Evolutionary conservation across 2,329 filamentous ascomycete species (phyloP).

Genomic region (Fonsecaea erecta): DNA sequence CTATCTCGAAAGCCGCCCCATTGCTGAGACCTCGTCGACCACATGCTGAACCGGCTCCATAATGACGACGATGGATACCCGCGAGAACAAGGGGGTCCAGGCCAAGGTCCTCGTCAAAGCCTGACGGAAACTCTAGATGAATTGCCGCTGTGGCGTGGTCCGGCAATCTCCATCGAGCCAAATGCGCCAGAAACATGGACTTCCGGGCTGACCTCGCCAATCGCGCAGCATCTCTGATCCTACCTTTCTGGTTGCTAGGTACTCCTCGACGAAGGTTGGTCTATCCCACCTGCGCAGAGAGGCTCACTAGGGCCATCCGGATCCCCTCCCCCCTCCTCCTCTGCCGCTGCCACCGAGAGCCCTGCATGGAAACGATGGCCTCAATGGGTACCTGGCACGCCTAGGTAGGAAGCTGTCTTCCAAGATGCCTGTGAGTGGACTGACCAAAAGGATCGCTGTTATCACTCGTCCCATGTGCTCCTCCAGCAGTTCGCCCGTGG

Average conservation of each 20-base stretch:
- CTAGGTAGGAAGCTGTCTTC: neutral
- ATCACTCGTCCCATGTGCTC: neutral
- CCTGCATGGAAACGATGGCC: constrained; percentile 1
- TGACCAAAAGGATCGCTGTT: neutral
- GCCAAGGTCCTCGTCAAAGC: neutral
- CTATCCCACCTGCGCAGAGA: neutral
- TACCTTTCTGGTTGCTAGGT: neutral
- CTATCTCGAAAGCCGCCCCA: constrained; percentile 7
- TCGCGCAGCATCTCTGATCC: neutral
- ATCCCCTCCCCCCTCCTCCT: neutral
- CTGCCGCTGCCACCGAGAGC: neutral
- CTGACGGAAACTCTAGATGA: constrained; percentile 1
- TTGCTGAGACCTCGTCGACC: constrained; percentile 8
- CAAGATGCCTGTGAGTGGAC: constrained; percentile 1
- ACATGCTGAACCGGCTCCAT: neutral
- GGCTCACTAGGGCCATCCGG: neutral
- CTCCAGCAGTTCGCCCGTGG: constrained; percentile 9
- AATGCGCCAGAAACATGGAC: neutral
- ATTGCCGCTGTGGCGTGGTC: constrained; percentile 23
- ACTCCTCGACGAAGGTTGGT: neutral
- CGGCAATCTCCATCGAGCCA: constrained; percentile 18
- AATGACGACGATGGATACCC: neutral
- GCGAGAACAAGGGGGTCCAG: neutral
- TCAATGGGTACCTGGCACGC: neutral
- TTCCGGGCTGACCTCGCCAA: constrained; percentile 18